Percentiles rank a stretch among this genome's conserved stretches.
Conservation (phyloP, 805 yeast genomes). For the Cyberlindnera xylosilytica region DNA sequence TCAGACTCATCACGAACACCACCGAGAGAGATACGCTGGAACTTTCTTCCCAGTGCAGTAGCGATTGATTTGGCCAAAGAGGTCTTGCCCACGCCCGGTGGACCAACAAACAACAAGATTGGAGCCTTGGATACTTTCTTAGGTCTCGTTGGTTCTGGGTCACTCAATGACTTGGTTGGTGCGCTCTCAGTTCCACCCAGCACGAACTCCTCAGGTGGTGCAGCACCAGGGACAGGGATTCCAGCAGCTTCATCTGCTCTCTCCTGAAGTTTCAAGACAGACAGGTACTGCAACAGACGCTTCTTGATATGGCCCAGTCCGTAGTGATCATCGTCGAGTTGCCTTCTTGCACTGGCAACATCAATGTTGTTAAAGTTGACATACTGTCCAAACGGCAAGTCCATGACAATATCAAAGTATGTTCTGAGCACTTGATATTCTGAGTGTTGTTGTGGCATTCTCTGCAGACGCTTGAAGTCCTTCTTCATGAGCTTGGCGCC, state of each 20-base stretch:
- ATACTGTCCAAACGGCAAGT: conserved; percentile 54
- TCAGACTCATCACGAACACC: conserved; percentile 89
- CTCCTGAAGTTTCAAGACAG: conserved; percentile 60
- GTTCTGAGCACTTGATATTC: conserved; percentile 64
- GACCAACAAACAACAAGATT: conserved; percentile 78
- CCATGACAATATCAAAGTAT: conserved; percentile 62
- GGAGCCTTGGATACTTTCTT: conserved; percentile 49
- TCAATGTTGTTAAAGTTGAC: conserved; percentile 35
- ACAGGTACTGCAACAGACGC: conserved; percentile 73
- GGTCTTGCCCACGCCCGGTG: conserved; percentile 94
- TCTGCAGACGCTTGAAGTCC: conserved; percentile 54
- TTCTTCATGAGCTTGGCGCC: conserved; percentile 39
- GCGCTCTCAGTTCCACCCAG: conserved; percentile 13
- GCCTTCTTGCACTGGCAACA: conserved; percentile 48
- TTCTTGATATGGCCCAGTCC: conserved; percentile 73
- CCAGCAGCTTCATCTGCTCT: conserved; percentile 9
- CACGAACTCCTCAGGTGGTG: conserved; percentile 19
- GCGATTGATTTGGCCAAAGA: conserved; percentile 84
- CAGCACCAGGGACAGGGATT: conserved; percentile 1
- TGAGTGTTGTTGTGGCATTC: conserved; percentile 50
- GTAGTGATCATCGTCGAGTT: conserved; percentile 72
- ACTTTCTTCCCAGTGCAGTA: conserved; percentile 62
- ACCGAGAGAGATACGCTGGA: conserved; percentile 80
- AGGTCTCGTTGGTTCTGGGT: conserved; percentile 3
- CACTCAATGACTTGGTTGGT: conserved; percentile 4